These are phyloP conservation scores for Penicillium sp. DNA, from an alignment of 2,329 filamentous ascomycete species.

Conservation along the genomic window DNA sequence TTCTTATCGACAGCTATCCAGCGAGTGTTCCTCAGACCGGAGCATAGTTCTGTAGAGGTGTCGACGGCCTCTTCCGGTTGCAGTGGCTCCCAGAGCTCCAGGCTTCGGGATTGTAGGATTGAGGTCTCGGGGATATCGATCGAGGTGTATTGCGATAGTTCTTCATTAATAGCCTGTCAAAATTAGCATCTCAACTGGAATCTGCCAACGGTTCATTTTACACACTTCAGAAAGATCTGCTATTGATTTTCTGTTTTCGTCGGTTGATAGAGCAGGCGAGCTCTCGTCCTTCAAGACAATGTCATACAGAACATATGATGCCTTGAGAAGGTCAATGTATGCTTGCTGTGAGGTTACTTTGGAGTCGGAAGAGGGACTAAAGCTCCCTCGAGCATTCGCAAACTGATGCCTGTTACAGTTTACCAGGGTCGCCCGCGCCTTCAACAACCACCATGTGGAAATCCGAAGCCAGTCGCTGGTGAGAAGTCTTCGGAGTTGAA, in stretches of 20 bases:
- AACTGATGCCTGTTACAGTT: constrained; percentile 20
- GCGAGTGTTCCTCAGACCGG: constrained; percentile 21
- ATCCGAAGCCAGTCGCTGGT: constrained; percentile 29
- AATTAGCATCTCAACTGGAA: not conserved
- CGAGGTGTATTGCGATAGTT: constrained; percentile 23
- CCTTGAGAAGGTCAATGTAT: constrained; percentile 30
- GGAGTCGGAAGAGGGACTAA: constrained; percentile 21
- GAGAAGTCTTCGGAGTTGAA: constrained; percentile 20
- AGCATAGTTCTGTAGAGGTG: constrained; percentile 11
- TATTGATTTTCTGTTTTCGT: constrained; percentile 30
- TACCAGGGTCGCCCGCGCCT: constrained; percentile 22
- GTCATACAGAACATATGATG: constrained; percentile 31
- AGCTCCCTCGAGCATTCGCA: constrained; percentile 19
- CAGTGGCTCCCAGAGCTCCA: constrained; percentile 28
- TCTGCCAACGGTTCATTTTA: not conserved
- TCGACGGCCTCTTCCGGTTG: constrained; percentile 26
- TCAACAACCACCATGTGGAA: constrained; percentile 32
- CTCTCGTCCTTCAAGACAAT: constrained; percentile 25
- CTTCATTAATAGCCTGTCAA: constrained; percentile 25
- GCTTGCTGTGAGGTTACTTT: constrained; percentile 23
- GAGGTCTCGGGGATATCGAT: constrained; percentile 24
- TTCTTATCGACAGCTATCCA: constrained; percentile 30
- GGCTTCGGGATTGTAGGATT: constrained; percentile 20
- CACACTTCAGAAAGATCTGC: constrained; percentile 28
- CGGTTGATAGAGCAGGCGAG: constrained; percentile 16